Conservation (phyloP, 1,284 basidiomycete species). For the Golubevia pallescens region DNA sequence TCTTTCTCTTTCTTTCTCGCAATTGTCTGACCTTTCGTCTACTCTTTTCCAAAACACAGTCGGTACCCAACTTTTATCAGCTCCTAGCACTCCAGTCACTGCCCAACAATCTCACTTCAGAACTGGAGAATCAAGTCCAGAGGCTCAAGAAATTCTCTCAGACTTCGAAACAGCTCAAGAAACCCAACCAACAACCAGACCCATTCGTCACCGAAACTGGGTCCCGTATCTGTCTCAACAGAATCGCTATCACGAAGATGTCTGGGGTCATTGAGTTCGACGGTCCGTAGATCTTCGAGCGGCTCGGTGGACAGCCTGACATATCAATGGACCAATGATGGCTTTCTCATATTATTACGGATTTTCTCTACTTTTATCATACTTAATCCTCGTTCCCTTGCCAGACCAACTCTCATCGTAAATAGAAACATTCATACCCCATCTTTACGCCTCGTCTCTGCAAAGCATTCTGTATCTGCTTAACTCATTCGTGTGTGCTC, state of each 20-base stretch:
- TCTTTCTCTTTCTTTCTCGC: too few relatives aligned
- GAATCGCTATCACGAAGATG: conserved; percentile 3
- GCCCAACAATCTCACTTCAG: not conserved
- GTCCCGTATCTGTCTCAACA: not conserved
- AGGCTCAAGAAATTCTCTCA: not conserved
- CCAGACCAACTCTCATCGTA: too few relatives aligned
- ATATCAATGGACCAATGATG: too few relatives aligned
- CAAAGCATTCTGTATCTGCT: too few relatives aligned
- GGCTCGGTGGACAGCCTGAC: too few relatives aligned
- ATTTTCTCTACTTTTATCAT: too few relatives aligned
- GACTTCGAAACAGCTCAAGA: not conserved
- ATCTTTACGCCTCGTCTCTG: too few relatives aligned
- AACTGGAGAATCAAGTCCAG: not conserved
- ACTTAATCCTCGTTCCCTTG: too few relatives aligned
- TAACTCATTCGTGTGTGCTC: too few relatives aligned
- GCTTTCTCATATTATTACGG: too few relatives aligned
- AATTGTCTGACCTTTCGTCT: not conserved
- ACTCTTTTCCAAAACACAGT: not conserved
- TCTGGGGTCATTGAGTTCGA: conserved; percentile 1
- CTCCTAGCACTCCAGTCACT: not conserved
- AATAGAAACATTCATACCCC: too few relatives aligned
- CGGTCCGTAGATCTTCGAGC: not conserved
- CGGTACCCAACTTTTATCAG: not conserved
- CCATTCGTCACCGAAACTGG: not conserved
- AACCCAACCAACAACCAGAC: not conserved